phyloP scores from a whole-genome alignment of 2,329 filamentous ascomycete genomes.

The Colletotrichum acutatum region DNA sequence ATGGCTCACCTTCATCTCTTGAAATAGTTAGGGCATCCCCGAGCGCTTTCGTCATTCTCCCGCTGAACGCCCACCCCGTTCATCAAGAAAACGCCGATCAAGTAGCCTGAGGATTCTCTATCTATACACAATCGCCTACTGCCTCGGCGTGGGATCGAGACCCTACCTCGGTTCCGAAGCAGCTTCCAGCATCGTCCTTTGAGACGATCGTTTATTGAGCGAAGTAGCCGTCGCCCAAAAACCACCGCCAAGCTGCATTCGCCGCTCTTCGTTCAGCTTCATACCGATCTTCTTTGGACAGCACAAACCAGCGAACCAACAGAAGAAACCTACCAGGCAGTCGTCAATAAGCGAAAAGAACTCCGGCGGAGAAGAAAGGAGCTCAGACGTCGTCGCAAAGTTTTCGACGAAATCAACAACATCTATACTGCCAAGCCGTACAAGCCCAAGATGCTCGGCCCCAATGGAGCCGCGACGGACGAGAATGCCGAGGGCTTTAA shows the following conservation, averaged over 20 bases:
- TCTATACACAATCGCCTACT: neutral
- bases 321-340: slow-evolving; percentile 39
- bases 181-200: slow-evolving; percentile 19
- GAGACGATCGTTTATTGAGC: slow-evolving; percentile 5
- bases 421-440: slow-evolving; percentile 56
- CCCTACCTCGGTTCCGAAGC: slow-evolving; percentile 3
- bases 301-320: slow-evolving; percentile 33
- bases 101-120: slow-evolving; percentile 9
- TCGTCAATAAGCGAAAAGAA: slow-evolving; percentile 47
- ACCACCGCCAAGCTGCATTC: slow-evolving; percentile 75
- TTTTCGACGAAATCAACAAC: slow-evolving; percentile 54
- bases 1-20: slow-evolving; percentile 31
- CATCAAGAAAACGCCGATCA: slow-evolving; percentile 16
- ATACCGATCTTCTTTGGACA: slow-evolving; percentile 54
- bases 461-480: slow-evolving; percentile 41
- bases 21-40: slow-evolving; percentile 16
- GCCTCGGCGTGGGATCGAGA: slow-evolving; percentile 14
- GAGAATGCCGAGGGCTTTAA: slow-evolving; percentile 61
- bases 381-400: slow-evolving; percentile 48
- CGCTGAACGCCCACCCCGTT: slow-evolving; percentile 22
- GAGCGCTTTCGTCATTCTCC: slow-evolving; percentile 12
- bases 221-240: slow-evolving; percentile 6
- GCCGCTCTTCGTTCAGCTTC: slow-evolving; percentile 73
- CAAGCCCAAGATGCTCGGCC: slow-evolving; percentile 58
- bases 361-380: slow-evolving; percentile 47